Conservation (phyloP, 2,329 filamentous ascomycete species). For the Diplodia corticola region DNA sequence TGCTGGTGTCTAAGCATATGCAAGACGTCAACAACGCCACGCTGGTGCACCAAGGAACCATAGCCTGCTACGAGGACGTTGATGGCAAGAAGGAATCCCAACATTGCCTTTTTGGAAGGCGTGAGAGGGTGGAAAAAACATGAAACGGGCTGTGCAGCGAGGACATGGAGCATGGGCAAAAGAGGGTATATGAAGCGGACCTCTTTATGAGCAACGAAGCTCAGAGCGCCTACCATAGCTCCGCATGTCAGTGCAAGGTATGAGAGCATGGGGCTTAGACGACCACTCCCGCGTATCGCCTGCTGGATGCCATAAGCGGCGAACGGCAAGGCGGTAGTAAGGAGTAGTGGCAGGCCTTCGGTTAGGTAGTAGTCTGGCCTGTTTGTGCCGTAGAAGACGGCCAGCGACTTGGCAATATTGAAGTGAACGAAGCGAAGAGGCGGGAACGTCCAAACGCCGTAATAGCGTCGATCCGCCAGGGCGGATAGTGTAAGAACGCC, state of each 20-base stretch:
- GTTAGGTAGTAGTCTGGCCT: conserved; percentile 90
- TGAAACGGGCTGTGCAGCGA: conserved; percentile 59
- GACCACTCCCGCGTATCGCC: conserved; percentile 26
- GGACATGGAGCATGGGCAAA: conserved; percentile 78
- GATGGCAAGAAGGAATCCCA: conserved; percentile 33
- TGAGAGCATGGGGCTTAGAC: conserved; percentile 7
- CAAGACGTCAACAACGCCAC: conserved; percentile 74
- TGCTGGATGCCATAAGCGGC: conserved; percentile 62
- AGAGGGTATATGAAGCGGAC: conserved; percentile 95
- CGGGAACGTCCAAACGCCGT: conserved; percentile 83
- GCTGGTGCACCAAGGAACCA: conserved; percentile 74
- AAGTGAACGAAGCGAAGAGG: conserved; percentile 85
- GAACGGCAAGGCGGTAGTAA: conserved; percentile 82
- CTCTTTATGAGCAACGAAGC: conserved; percentile 89
- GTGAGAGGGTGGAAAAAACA: conserved; percentile 34
- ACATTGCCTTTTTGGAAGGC: conserved; percentile 52
- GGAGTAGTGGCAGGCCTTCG: conserved; percentile 83
- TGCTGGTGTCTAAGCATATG: conserved; percentile 74
- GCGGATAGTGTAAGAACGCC: conserved; percentile 64
- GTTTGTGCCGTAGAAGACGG: conserved; percentile 89
- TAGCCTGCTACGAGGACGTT: conserved; percentile 75
- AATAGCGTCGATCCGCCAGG: conserved; percentile 74
- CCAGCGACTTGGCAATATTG: conserved; percentile 84
- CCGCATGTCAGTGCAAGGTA: conserved; percentile 49
- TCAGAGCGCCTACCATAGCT: conserved; percentile 65